Evolutionary conservation across 2,329 filamentous ascomycete species (phyloP).

Genomic region (Pestalotiopsis sp.): DNA sequence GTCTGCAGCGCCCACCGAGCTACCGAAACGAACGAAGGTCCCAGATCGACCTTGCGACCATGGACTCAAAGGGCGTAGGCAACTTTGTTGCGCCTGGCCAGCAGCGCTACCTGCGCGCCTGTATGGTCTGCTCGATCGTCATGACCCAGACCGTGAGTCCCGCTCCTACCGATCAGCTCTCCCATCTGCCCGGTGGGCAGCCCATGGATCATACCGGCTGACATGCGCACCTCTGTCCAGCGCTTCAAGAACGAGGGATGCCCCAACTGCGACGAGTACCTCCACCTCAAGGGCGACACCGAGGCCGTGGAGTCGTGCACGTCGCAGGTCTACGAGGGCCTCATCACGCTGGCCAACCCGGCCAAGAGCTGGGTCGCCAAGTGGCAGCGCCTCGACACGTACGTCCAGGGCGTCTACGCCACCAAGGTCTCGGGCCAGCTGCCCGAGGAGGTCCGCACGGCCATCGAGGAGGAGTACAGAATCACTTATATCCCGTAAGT

Average conservation of each 20-base stretch:
- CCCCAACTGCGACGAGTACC: conserved; percentile 94
- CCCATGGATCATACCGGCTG: not conserved
- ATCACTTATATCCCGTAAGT: conserved; percentile 68
- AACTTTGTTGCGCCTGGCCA: conserved; percentile 75
- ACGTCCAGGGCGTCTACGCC: conserved; percentile 88
- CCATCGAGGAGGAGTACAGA: conserved; percentile 64
- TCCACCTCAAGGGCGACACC: conserved; percentile 75
- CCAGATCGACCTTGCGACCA: not conserved
- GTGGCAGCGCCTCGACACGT: conserved; percentile 89
- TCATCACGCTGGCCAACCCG: conserved; percentile 86
- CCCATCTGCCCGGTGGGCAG: not conserved
- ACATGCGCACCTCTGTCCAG: conserved; percentile 42
- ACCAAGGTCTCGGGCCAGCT: conserved; percentile 88
- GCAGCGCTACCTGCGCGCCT: conserved; percentile 87
- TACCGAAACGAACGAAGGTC: not conserved
- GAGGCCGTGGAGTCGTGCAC: conserved; percentile 92
- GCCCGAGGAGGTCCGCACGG: conserved; percentile 64
- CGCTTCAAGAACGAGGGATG: conserved; percentile 87
- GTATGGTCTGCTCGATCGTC: conserved; percentile 98
- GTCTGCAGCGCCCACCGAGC: not conserved
- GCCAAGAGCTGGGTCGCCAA: conserved; percentile 89
- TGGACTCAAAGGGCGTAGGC: conserved; percentile 1
- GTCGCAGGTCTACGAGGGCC: conserved; percentile 91
- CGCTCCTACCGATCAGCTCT: conserved; percentile 12
- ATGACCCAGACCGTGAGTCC: conserved; percentile 69